These are phyloP conservation scores for Globisporangium orthogonon DNA, from an alignment of 352 stramenopile species.

Conservation along the genomic window DNA sequence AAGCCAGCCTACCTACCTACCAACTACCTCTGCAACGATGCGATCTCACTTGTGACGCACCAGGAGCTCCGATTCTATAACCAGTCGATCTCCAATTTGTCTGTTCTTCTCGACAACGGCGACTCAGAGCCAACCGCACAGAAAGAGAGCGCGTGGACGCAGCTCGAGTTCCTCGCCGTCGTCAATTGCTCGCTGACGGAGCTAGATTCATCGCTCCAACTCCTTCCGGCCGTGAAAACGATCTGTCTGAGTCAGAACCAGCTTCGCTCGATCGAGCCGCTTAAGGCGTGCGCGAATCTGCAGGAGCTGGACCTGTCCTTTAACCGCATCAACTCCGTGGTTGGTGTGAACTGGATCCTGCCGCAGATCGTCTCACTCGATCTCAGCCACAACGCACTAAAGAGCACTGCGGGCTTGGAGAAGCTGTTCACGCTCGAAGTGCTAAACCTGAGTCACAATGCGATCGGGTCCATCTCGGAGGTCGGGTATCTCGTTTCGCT, in stretches of 20 bases:
- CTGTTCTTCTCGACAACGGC: constrained; percentile 2
- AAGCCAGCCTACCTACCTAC: not conserved
- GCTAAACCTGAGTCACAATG: constrained; percentile 17
- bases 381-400: constrained; percentile 13
- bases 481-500: constrained; percentile 14
- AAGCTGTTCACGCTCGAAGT: constrained; percentile 14
- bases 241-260: constrained; percentile 13
- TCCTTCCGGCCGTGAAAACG: constrained; percentile 11
- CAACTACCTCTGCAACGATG: not conserved
- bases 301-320: constrained; percentile 9
- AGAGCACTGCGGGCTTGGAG: constrained; percentile 15
- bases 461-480: constrained; percentile 11
- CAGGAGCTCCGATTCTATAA: constrained; percentile 15
- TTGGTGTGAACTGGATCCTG: constrained; percentile 6
- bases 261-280: constrained; percentile 3
- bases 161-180: constrained; percentile 15
- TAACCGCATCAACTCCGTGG: constrained; percentile 14
- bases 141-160: constrained; percentile 5
- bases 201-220: constrained; percentile 10
- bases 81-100: constrained; percentile 1
- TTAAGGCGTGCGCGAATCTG: constrained; percentile 6
- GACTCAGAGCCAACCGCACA: not conserved
- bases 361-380: constrained; percentile 10
- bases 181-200: constrained; percentile 11
- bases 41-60: not conserved